These are phyloP conservation scores for Oryza punctata DNA, from an alignment of 176 grass and related monocot genomes.

Conservation along the genomic window DNA sequence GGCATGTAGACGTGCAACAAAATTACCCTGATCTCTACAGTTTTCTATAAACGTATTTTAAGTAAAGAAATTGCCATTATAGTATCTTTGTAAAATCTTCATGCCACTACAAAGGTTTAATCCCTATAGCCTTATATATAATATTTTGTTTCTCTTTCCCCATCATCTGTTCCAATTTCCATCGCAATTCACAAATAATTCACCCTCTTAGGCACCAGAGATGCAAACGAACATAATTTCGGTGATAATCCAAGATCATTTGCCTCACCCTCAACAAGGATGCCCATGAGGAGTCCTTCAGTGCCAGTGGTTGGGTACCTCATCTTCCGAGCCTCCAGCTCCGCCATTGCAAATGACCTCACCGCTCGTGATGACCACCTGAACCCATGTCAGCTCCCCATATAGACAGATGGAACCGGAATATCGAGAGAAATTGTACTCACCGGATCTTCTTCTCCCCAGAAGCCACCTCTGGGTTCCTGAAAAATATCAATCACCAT, in stretches of 20 bases:
- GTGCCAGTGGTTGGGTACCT: constrained; percentile 75
- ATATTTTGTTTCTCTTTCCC: constrained; percentile 20
- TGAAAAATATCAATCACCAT: constrained; percentile 2
- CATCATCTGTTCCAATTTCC: background rate
- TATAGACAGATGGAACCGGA: background rate
- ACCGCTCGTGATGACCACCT: constrained; percentile 88
- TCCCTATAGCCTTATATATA: background rate
- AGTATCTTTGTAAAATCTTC: constrained; percentile 17
- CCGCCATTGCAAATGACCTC: constrained; percentile 78
- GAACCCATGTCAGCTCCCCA: constrained; percentile 20
- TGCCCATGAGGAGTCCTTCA: constrained; percentile 80
- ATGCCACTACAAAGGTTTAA: background rate
- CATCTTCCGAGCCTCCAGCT: constrained; percentile 82
- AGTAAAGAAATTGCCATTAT: background rate
- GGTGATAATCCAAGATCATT: constrained; percentile 19
- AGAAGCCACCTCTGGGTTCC: constrained; percentile 47
- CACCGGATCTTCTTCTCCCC: constrained; percentile 56
- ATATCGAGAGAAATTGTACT: constrained; percentile 17
- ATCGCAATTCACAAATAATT: background rate
- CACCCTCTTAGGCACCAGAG: background rate
- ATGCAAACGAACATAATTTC: background rate
- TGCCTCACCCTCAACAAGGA: constrained; percentile 79
- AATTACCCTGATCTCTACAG: background rate
- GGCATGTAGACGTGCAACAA: constrained; percentile 14
- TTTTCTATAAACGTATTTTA: background rate